These are phyloP conservation scores for Metschnikowia orientalis DNA, from an alignment of 805 yeast genomes.

Conservation along the genomic window DNA sequence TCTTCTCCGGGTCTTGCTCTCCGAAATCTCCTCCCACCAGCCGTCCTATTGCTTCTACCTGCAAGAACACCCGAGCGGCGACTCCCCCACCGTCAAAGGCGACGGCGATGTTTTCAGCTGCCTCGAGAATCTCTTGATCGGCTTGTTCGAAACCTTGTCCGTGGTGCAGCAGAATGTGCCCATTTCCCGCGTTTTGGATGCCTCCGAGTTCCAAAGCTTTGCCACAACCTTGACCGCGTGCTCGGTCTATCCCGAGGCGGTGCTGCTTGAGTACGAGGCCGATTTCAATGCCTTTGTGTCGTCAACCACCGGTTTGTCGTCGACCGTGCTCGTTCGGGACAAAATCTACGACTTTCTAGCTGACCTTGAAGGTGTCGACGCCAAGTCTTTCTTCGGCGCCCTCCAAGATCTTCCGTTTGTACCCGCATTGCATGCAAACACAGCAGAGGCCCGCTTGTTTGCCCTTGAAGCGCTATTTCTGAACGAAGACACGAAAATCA, in stretches of 20 bases:
- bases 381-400: constrained; percentile 15
- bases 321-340: constrained; percentile 51
- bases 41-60: too few relatives aligned
- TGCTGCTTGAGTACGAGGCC: constrained; percentile 45
- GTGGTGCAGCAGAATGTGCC: constrained; percentile 25
- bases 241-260: constrained; percentile 40
- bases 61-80: too few relatives aligned
- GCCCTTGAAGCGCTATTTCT: constrained; percentile 40
- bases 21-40: too few relatives aligned
- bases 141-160: constrained; percentile 30
- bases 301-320: constrained; percentile 65
- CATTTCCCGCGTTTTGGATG: constrained; percentile 17
- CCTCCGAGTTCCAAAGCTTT: constrained; percentile 13
- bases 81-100: too few relatives aligned
- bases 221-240: constrained; percentile 31
- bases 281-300: constrained; percentile 72
- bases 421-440: constrained; percentile 21
- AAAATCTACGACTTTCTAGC: constrained; percentile 54
- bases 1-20: constrained; percentile 13
- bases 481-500: constrained; percentile 32
- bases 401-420: background rate
- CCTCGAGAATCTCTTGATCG: constrained; percentile 26
- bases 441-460: constrained; percentile 39
- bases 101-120: too few relatives aligned
- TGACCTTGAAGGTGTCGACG: constrained; percentile 43